Conservation (phyloP, 2,329 filamentous ascomycete genomes). For the Colletotrichum sp. region DNA sequence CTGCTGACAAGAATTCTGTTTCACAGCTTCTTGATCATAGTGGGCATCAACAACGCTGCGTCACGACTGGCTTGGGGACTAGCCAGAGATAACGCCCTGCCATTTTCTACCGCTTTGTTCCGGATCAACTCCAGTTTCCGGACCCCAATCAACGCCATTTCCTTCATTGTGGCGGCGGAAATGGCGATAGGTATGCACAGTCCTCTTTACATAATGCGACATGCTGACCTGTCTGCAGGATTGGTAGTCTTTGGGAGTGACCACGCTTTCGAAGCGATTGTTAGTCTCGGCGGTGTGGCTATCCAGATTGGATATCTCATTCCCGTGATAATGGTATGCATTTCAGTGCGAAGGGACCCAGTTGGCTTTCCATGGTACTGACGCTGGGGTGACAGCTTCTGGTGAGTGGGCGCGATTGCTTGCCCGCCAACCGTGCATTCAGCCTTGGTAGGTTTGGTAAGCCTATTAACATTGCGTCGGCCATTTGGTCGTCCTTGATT, state of each 20-base stretch:
- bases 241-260: not conserved
- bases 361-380: not conserved
- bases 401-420: not conserved
- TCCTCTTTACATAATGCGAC: not conserved
- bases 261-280: not conserved
- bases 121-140: not conserved
- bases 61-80: not conserved
- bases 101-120: not conserved
- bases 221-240: not conserved
- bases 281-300: not conserved
- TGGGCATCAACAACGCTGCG: not conserved
- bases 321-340: not conserved
- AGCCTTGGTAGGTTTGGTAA: not conserved
- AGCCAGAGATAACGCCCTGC: not conserved
- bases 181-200: not conserved
- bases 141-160: not conserved
- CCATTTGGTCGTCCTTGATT: not conserved
- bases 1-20: not conserved
- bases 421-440: not conserved
- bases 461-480: not conserved
- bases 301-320: not conserved
- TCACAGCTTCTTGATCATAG: not conserved
- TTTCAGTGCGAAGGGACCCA: not conserved
- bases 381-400: not conserved
- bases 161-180: not conserved